Evolutionary conservation across 1,284 basidiomycete species (phyloP).

Genomic region (Prillingera fragicola): DNA sequence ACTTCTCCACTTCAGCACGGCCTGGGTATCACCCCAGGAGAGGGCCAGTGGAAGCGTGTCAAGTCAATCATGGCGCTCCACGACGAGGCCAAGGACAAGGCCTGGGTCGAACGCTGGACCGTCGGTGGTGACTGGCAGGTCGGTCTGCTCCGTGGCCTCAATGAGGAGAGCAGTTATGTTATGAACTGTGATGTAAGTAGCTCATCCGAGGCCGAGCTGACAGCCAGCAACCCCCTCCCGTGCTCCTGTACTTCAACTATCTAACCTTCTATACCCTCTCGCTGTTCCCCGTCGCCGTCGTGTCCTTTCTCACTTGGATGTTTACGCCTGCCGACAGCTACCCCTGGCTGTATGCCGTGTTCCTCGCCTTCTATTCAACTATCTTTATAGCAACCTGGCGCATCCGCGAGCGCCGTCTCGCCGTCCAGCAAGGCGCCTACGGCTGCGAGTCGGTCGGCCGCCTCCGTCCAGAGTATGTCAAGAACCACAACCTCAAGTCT

Average conservation of each 20-base stretch:
- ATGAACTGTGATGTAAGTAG: slow-evolving; percentile 40
- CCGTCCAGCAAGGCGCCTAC: slow-evolving; percentile 71
- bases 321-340: slow-evolving; percentile 58
- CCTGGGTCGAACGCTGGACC: slow-evolving; percentile 41
- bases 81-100: slow-evolving; percentile 59
- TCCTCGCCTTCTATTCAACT: slow-evolving; percentile 72
- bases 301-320: slow-evolving; percentile 39
- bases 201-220: no score
- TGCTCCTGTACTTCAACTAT: slow-evolving; percentile 90
- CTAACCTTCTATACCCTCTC: slow-evolving; percentile 74
- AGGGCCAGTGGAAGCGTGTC: slow-evolving; percentile 68
- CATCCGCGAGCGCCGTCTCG: slow-evolving; percentile 69
- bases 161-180: slow-evolving; percentile 52
- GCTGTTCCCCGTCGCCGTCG: slow-evolving; percentile 55
- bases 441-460: slow-evolving; percentile 66
- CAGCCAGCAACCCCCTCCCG: slow-evolving; percentile 76
- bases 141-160: slow-evolving; percentile 52
- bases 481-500: slow-evolving; percentile 45
- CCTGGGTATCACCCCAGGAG: slow-evolving; percentile 67
- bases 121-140: slow-evolving; percentile 51
- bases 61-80: slow-evolving; percentile 77
- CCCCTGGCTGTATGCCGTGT: slow-evolving; percentile 68
- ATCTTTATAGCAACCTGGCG: slow-evolving; percentile 87
- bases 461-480: slow-evolving; percentile 61
- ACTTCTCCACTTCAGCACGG: slow-evolving; percentile 65